Conservation (phyloP, 257 asterid genomes). For the Solanum dulcamara region DNA sequence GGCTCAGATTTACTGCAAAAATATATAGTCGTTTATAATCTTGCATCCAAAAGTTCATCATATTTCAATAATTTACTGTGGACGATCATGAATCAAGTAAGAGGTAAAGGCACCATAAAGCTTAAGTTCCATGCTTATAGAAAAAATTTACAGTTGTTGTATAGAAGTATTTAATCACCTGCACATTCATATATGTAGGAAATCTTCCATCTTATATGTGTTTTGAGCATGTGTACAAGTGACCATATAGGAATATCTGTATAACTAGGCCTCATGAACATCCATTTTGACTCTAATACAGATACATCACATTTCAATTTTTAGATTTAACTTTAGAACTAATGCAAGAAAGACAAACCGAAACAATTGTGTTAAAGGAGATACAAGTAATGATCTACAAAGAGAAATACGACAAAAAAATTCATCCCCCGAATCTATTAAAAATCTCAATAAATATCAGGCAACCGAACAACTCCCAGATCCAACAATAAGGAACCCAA, state of each 20-base stretch:
- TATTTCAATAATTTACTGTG: not conserved
- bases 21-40: not conserved
- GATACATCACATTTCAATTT: not conserved
- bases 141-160: not conserved
- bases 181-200: not conserved
- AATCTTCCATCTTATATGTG: not conserved
- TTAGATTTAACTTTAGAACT: no score
- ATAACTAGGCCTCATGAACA: not conserved
- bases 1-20: conserved; percentile 29
- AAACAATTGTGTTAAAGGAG: not conserved
- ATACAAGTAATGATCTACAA: not conserved
- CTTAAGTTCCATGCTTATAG: not conserved
- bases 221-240: not conserved
- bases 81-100: not conserved
- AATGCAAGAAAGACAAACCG: not conserved
- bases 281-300: not conserved
- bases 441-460: not conserved
- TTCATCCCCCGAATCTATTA: no score
- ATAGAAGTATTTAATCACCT: not conserved
- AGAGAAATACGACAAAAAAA: not conserved
- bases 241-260: not conserved
- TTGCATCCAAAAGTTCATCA: not conserved
- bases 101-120: not conserved
- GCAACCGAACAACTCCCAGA: not conserved
- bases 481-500: not conserved